These are phyloP conservation scores for Schizochytrium sp. DNA, from an alignment of 108 stramenopile genomes.

Conservation along the genomic window DNA sequence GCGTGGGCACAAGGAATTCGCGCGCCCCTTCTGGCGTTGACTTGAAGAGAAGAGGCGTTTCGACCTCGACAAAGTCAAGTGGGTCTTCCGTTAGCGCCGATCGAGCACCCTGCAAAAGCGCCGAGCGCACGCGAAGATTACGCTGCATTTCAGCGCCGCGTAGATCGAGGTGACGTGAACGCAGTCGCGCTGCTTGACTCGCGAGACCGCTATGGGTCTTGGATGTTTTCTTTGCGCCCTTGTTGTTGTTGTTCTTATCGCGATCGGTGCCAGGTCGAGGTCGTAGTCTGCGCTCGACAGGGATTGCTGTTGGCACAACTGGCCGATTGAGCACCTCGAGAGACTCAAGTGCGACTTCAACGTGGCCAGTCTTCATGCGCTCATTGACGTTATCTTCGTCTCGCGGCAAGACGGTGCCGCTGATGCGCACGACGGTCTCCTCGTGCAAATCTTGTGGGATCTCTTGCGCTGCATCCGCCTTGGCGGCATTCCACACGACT, in stretches of 20 bases:
- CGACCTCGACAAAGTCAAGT: conserved; percentile 22
- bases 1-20: conserved; percentile 24
- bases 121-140: conserved; percentile 15
- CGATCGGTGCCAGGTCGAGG: background rate
- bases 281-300: background rate
- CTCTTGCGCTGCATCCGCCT: background rate
- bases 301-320: background rate
- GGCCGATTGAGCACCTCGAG: background rate
- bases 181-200: background rate
- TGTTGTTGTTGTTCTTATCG: background rate
- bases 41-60: conserved; percentile 22
- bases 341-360: background rate
- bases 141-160: conserved; percentile 23
- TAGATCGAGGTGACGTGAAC: conserved; percentile 9
- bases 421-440: background rate
- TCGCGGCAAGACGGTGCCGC: background rate
- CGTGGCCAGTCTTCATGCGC: background rate
- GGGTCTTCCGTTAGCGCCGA: background rate
- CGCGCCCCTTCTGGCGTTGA: conserved; percentile 22
- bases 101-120: background rate
- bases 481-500: background rate
- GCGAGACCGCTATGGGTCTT: background rate
- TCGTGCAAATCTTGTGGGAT: background rate
- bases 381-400: background rate
- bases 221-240: background rate